Percentiles rank a stretch among this genome's conserved stretches.
Evolutionary conservation across 2,329 filamentous ascomycete species (phyloP).

Genomic region (Aspergillus transmontanensis): DNA sequence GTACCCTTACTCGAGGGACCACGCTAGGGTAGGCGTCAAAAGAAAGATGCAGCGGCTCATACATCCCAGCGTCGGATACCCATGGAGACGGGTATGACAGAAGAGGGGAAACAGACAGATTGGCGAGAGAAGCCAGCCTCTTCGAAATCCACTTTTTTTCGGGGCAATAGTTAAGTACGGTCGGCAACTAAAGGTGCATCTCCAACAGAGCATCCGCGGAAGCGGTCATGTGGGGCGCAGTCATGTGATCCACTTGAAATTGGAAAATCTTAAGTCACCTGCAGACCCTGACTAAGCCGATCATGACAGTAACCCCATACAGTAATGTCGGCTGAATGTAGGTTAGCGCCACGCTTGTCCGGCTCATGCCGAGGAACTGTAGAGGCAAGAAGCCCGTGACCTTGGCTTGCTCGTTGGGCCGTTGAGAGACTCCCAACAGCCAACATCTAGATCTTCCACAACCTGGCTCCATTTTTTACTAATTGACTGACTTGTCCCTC

Average conservation of each 20-base stretch:
- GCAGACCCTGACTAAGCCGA: constrained; percentile 3
- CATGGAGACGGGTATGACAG: constrained; percentile 31
- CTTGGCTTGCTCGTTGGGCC: constrained; percentile 4
- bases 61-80: constrained; percentile 45
- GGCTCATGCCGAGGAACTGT: constrained; percentile 9
- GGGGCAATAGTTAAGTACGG: not conserved
- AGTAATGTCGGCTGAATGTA: not conserved
- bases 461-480: not conserved
- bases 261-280: not conserved
- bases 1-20: constrained; percentile 49
- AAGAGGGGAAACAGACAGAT: constrained; percentile 11
- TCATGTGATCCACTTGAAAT: not conserved
- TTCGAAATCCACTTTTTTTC: constrained; percentile 5
- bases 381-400: constrained; percentile 1
- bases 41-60: constrained; percentile 49
- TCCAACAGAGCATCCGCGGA: constrained; percentile 2
- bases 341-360: not conserved
- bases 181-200: not conserved
- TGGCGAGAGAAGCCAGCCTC: constrained; percentile 7
- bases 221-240: not conserved
- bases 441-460: constrained; percentile 1
- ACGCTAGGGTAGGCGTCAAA: constrained; percentile 50
- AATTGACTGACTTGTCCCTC: not conserved
- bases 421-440: constrained; percentile 11
- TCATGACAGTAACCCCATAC: not conserved